Conservation (phyloP, 768 basidiomycete genomes). For the Boletus rubropictus region DNA sequence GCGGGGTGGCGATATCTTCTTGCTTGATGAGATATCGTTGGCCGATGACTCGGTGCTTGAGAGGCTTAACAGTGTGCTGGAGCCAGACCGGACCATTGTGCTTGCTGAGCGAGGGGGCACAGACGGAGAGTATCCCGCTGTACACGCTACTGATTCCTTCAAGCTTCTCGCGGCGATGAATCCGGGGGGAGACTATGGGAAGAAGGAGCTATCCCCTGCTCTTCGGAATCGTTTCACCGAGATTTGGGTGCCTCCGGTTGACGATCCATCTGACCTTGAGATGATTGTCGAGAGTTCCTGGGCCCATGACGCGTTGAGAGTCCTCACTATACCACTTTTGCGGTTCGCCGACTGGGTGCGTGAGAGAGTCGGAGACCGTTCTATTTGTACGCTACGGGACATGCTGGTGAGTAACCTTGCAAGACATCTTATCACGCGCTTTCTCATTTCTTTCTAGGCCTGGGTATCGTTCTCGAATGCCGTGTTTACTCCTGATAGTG, state of each 20-base stretch:
- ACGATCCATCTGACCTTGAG: slow-evolving; percentile 64
- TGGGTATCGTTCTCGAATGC: slow-evolving; percentile 90
- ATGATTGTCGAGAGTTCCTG: slow-evolving; percentile 73
- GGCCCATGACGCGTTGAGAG: slow-evolving; percentile 46
- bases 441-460: slow-evolving; percentile 45
- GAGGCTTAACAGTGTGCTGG: slow-evolving; percentile 94
- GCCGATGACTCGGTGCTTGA: slow-evolving; percentile 98
- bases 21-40: slow-evolving; percentile 94
- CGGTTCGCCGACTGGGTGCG: slow-evolving; percentile 82
- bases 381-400: slow-evolving; percentile 77
- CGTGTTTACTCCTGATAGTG: slow-evolving; percentile 32
- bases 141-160: slow-evolving; percentile 66
- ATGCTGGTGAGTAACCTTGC: slow-evolving; percentile 56
- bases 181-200: slow-evolving; percentile 97
- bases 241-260: slow-evolving; percentile 92
- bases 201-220: slow-evolving; percentile 97
- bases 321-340: slow-evolving; percentile 58
- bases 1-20: slow-evolving; percentile 75
- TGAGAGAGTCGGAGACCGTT: slow-evolving; percentile 49
- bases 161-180: slow-evolving; percentile 98
- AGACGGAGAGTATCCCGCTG: slow-evolving; percentile 57
- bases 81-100: slow-evolving; percentile 80
- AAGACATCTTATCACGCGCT: not conserved
- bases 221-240: slow-evolving; percentile 97
- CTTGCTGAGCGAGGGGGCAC: slow-evolving; percentile 89